A percentile compares a stretch with the other conserved stretches of the same genome.
Evolutionary conservation across 179 eudicot genomes (phyloP).

Genomic region (Silene coronaria): DNA sequence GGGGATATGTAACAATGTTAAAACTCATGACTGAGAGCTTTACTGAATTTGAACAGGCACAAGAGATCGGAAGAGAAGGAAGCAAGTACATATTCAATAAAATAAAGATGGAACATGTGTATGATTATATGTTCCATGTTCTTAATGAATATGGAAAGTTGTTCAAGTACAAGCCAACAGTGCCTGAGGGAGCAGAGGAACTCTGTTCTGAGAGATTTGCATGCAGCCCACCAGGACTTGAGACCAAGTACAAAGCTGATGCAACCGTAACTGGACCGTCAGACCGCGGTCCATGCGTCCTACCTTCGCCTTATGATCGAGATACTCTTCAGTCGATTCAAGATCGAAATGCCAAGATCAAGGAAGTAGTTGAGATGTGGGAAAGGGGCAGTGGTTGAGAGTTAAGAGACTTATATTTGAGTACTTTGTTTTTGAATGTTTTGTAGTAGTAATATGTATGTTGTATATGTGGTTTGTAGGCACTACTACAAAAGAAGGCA

Average conservation of each 20-base stretch:
- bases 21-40: too few species aligned
- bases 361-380: slow-evolving; percentile 16
- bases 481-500: too few species aligned
- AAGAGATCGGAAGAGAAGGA: slow-evolving; percentile 39
- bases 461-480: too few species aligned
- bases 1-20: too few species aligned
- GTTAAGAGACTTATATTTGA: too few species aligned
- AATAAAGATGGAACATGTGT: slow-evolving; percentile 38
- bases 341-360: slow-evolving; percentile 6
- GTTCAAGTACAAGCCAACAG: slow-evolving; percentile 36
- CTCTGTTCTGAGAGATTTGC: slow-evolving; percentile 45
- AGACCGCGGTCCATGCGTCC: slow-evolving; percentile 8
- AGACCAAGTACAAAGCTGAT: slow-evolving; percentile 5
- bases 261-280: neutral
- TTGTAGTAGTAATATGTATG: too few species aligned
- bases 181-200: slow-evolving; percentile 34
- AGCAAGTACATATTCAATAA: slow-evolving; percentile 36
- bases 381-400: neutral
- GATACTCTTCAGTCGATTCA: neutral
- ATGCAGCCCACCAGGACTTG: slow-evolving; percentile 22
- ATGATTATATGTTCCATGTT: slow-evolving; percentile 54
- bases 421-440: too few species aligned
- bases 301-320: slow-evolving; percentile 13
- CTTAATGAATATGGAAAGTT: slow-evolving; percentile 42
- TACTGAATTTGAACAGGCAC: slow-evolving; percentile 31